Conservation (phyloP, 768 basidiomycete species). For the Albatrellus ellisii region DNA sequence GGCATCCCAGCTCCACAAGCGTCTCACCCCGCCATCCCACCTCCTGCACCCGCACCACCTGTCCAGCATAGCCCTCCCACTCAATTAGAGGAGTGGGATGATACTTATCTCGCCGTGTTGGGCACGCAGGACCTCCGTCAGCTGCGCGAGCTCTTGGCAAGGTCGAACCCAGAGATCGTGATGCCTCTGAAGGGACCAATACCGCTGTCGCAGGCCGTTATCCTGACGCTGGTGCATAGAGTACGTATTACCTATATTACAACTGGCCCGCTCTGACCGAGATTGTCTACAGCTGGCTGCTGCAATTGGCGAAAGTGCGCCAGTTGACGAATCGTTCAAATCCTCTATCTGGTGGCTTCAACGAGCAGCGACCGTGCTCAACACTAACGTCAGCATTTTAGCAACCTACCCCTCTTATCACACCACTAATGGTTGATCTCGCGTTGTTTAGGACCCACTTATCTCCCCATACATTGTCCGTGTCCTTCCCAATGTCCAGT, state of each 20-base stretch:
- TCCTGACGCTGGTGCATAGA: slow-evolving; percentile 71
- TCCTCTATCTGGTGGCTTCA: slow-evolving; percentile 81
- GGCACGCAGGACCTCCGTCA: slow-evolving; percentile 63
- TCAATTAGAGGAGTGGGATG: slow-evolving; percentile 71
- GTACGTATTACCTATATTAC: slow-evolving; percentile 29
- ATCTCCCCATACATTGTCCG: slow-evolving; percentile 74
- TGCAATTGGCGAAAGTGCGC: slow-evolving; percentile 61
- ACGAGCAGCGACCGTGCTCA: slow-evolving; percentile 54
- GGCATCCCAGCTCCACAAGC: slow-evolving; percentile 71
- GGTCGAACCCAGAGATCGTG: slow-evolving; percentile 66
- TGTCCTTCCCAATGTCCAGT: slow-evolving; percentile 69
- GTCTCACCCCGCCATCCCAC: slow-evolving; percentile 64
- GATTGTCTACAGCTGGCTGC: slow-evolving; percentile 42
- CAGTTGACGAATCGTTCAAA: slow-evolving; percentile 73
- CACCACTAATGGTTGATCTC: slow-evolving; percentile 6
- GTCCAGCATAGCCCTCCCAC: slow-evolving; percentile 41
- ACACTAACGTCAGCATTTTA: slow-evolving; percentile 43
- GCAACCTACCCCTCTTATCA: not conserved
- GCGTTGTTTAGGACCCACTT: slow-evolving; percentile 63
- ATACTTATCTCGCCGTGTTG: slow-evolving; percentile 64
- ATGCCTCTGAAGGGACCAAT: slow-evolving; percentile 62
- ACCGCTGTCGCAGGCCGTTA: slow-evolving; percentile 72
- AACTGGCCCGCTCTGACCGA: slow-evolving; percentile 3
- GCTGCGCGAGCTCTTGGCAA: slow-evolving; percentile 58
- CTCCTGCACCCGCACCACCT: slow-evolving; percentile 30